phyloP scores from a whole-genome alignment of 768 basidiomycete genomes.

The Clavulina sp. region DNA sequence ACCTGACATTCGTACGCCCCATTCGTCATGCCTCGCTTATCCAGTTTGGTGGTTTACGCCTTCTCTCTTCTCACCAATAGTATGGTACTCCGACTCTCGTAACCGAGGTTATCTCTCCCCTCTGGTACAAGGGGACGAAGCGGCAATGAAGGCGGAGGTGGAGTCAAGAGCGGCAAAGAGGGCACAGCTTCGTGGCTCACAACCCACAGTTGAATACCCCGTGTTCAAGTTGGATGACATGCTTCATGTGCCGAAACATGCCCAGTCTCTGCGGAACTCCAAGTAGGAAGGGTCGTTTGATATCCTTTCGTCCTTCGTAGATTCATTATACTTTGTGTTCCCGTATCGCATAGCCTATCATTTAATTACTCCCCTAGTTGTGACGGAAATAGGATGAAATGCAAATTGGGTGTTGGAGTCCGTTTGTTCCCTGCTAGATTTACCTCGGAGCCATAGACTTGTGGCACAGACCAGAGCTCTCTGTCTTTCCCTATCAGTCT shows the following conservation, averaged over 20 bases:
- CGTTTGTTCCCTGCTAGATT: too few species aligned
- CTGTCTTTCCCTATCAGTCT: too few species aligned
- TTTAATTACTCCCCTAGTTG: too few species aligned
- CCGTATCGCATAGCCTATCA: too few species aligned
- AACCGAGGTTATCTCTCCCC: conserved; percentile 64
- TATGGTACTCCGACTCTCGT: conserved; percentile 57
- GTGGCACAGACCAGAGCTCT: too few species aligned
- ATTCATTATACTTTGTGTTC: too few species aligned
- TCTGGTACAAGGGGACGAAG: background rate
- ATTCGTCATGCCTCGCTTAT: conserved; percentile 3
- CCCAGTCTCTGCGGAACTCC: too few species aligned
- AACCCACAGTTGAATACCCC: background rate
- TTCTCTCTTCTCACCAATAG: conserved; percentile 21
- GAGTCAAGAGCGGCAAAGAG: background rate
- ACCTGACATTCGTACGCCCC: conserved; percentile 56
- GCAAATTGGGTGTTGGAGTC: too few species aligned
- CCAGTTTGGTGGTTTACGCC: conserved; percentile 2
- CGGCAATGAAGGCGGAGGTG: background rate
- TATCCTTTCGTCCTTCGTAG: too few species aligned
- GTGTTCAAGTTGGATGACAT: background rate
- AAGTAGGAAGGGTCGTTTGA: too few species aligned
- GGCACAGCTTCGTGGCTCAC: background rate
- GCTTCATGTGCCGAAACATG: background rate
- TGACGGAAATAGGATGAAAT: too few species aligned
- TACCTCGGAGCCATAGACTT: too few species aligned